phyloP scores from a whole-genome alignment of 495 filamentous ascomycete species.

The Aspergillus ellipticus region DNA sequence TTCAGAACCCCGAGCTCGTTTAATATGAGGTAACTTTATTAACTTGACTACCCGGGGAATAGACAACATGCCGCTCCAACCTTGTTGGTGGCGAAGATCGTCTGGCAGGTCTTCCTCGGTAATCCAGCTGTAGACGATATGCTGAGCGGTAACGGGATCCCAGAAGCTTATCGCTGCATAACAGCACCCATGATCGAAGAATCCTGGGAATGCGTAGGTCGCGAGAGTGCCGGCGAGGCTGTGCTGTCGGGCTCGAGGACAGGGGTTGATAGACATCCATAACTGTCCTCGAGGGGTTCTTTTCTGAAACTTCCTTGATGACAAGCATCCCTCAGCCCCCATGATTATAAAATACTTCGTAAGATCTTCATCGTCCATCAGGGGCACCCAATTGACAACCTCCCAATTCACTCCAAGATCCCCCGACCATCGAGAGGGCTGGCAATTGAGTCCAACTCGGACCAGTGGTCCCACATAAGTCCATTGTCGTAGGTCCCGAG shows the following conservation, averaged over 20 bases:
- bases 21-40: conserved; percentile 25
- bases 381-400: conserved; percentile 48
- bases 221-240: conserved; percentile 13
- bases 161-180: conserved; percentile 41
- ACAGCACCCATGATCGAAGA: conserved; percentile 36
- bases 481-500: conserved; percentile 47
- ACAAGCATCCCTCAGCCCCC: conserved; percentile 45
- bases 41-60: conserved; percentile 28
- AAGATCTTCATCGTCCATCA: conserved; percentile 31
- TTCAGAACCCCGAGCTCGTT: conserved; percentile 25
- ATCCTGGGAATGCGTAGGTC: conserved; percentile 27
- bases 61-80: conserved; percentile 41
- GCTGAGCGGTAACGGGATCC: conserved; percentile 27
- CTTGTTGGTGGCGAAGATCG: conserved; percentile 29
- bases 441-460: conserved; percentile 40
- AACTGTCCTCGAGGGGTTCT: conserved; percentile 28
- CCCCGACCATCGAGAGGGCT: conserved; percentile 44
- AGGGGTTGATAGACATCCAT: conserved; percentile 33
- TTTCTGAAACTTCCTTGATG: conserved; percentile 9
- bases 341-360: conserved; percentile 43
- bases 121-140: conserved; percentile 36
- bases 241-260: background rate
- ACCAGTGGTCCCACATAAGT: conserved; percentile 47
- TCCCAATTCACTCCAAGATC: conserved; percentile 57
- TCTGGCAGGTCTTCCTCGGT: conserved; percentile 39